Evolutionary conservation across 2,329 filamentous ascomycete genomes (phyloP), one percentile per base, ranked within the genome.

Genomic region (Thielaviopsis cerberus): DNA sequence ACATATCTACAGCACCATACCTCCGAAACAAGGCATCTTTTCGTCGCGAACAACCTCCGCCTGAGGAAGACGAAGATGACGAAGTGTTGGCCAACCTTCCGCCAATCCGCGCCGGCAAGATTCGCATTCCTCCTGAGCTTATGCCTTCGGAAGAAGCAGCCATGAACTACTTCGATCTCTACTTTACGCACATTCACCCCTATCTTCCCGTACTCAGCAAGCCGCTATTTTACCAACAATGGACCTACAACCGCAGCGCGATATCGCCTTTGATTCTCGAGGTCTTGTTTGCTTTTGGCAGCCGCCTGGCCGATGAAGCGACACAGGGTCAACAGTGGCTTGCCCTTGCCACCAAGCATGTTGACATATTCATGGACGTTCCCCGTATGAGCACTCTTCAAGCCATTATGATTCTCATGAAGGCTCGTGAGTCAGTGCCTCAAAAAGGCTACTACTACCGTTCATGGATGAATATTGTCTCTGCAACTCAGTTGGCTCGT

Each of bases 401-500:
- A 70, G 91, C 89, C 2, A 74, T 95, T 61, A 72, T 96, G 51
- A 83, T 97, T 51, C 76, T 96, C 20, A 73, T 96, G 51, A 97
- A 97, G 69, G 92, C 91, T 1, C 80, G 89, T 62, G 91, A 97
- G 69, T 86, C 87, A n/a, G 82, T 86, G 8, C 90, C 91, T 0
- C 94, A 94, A 67, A 82, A 88, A 61, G 92, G 92, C 1, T 97
- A 97, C 67, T 97, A 92, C 69, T 97, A 92, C 70, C 83, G 91
- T 41, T 97, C 92, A 0, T 97, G 92, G 91, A 94, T 96, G 81
- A 88, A 86, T 4, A 82, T 94, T 22, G 91, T 95, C 57, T 88
- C 90, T 61, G 88, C 91, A 62, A 85, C 94, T 7, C 85, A 89
- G 53, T 95, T 97, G 88, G 88, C 82, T 25, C 92, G 94, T 66